These are phyloP conservation scores for Xylaria intraflava DNA, from an alignment of 495 filamentous ascomycete species.

Conservation along the genomic window DNA sequence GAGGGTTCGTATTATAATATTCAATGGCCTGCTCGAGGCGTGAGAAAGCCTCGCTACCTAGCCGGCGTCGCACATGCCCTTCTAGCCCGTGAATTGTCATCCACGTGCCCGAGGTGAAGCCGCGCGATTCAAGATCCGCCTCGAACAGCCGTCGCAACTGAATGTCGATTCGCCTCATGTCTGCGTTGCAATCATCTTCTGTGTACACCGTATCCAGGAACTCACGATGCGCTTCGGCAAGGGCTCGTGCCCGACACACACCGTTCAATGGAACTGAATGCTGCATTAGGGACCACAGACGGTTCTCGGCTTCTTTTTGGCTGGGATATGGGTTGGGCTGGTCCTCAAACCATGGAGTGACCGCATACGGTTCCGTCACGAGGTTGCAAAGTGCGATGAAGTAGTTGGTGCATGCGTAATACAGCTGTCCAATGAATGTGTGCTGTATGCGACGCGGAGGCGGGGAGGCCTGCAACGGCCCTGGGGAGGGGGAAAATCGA, in stretches of 20 bases:
- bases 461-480: too few relatives aligned
- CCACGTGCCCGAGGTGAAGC: slow-evolving; percentile 9
- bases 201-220: slow-evolving; percentile 15
- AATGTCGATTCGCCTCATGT: slow-evolving; percentile 1
- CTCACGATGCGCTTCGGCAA: slow-evolving; percentile 15
- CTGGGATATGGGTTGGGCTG: neutral
- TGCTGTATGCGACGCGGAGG: slow-evolving; percentile 12
- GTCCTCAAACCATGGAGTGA: neutral
- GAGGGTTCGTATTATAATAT: neutral
- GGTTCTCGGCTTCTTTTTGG: slow-evolving; percentile 8
- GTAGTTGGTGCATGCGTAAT: slow-evolving; percentile 15
- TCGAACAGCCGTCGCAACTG: slow-evolving; percentile 8
- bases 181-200: slow-evolving; percentile 9
- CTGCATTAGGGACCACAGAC: slow-evolving; percentile 13
- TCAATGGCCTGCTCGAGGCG: slow-evolving; percentile 9
- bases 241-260: slow-evolving; percentile 10
- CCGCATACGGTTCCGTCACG: neutral
- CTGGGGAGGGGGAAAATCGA: too few relatives aligned
- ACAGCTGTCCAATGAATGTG: slow-evolving; percentile 18
- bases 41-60: slow-evolving; percentile 12
- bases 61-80: slow-evolving; percentile 10
- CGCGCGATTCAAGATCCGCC: slow-evolving; percentile 9
- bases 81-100: slow-evolving; percentile 15
- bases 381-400: slow-evolving; percentile 9
- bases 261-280: slow-evolving; percentile 14